Evolutionary conservation across 2,329 filamentous ascomycete genomes (phyloP), one percentile per base, ranked within the genome.

Genomic region (Colletotrichum sp.): DNA sequence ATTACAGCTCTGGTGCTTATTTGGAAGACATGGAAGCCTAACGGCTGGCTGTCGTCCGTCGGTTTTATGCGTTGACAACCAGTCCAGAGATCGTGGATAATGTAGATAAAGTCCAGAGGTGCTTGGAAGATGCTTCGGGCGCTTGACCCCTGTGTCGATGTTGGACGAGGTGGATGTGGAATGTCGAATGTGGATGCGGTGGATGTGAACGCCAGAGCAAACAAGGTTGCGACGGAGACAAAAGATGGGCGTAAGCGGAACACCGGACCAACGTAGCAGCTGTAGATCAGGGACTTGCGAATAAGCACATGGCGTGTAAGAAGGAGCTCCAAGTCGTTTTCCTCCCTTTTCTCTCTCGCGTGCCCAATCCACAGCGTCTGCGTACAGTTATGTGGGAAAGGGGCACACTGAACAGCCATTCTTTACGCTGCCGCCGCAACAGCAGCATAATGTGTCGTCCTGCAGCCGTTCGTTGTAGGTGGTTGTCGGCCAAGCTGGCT

Each of bases 211-310:
- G 63, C 36, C 43, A 36, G 63, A 36, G 18, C 13, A 43, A 24
- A 65, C 36, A 61, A 61, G 61, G 68, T 71, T 74, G 67, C 59
- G 67, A 71, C 48, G 59, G 43, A 65, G 58, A 74, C 67, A 65
- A 24, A 62, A 58, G 48, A 65, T 69, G 64, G 21, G 30, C 56
- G 65, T 36, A 48, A 52, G 55, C 56, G 70, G 28, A 69, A 66
- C 64, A 62, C 36, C 64, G 26, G 63, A 67, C 43, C 63, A 62
- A 56, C 66, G 36, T 64, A 62, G 66, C 59, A 65, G 52, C 26
- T 71, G 28, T 24, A 66, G 52, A 73, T 71, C 67, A 61, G 61
- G 32, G 38, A 28, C 56, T 58, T 28, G 26, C n/a, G 28, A 16
- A 30, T 28, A n/a, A 18, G 30, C 34, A 43, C 61, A n/a, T 32